Base-by-base conservation (phyloP, 164 flowering plant species). In the Liquidambar formosana region DNA sequence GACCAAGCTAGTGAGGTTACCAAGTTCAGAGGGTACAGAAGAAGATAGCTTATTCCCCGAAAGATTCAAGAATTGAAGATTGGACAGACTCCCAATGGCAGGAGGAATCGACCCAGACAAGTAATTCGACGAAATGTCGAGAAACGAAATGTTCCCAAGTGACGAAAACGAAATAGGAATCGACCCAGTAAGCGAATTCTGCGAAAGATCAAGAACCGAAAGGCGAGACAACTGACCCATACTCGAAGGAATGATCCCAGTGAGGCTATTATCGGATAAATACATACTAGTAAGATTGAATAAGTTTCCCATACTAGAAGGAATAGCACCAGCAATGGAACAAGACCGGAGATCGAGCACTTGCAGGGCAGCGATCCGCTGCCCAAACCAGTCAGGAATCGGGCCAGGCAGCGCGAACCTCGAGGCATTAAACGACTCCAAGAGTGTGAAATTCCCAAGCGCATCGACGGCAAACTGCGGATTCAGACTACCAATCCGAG, bases 381-480 rank as follows among this genome's bases (percentile, higher is more conserved):
- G 61, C 1, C 83, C 85, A 41, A 82, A 75, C 85, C 79, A 79
- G 0, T 73, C 79, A 21, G 85, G 85, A 59, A 82, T 77, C 18
- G 71, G 13, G 8, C 85, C 85, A 0, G 81, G 81, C 21, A 82
- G 73, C 18, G 60, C 45, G 54, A 82, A 82, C 19, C 51, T 19
- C 0, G 85, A 82, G 23, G 85, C 72, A 62, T 79, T 82, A 72
- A 82, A 79, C 16, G 76, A 75, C 23, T 47, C 70, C 61, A 82
- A 68, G 18, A 14, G 6, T 16, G 82, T 82, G 64, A 82, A 76
- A 72, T 77, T 77, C 41, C 62, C 81, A 21, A 82, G 77, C 16
- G 81, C 61, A 67, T 86, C 85, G 1, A 85, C 93, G 1, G 83
- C 63, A 23, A 88, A 88, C 59, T 71, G 78, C 8, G 90, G 93